Evolutionary conservation across 106 monocot genomes (phyloP).

Genomic region (Dendrobium huoshanense): DNA sequence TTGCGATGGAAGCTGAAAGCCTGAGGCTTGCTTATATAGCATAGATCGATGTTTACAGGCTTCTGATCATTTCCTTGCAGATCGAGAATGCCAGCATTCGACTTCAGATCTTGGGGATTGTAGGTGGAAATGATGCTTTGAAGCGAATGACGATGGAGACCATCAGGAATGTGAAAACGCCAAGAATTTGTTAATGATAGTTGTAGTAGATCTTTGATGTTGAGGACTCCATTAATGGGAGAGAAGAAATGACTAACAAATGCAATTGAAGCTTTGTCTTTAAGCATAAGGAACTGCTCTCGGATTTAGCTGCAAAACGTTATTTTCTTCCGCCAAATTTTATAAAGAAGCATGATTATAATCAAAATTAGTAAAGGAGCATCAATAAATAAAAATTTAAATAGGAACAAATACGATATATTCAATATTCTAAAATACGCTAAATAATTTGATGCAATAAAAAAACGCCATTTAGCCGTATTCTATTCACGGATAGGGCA

Average conservation of each 20-base stretch:
- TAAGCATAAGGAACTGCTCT: neutral
- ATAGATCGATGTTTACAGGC: neutral
- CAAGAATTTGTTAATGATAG: neutral
- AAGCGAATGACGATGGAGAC: conserved; percentile 23
- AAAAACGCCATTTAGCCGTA: no score
- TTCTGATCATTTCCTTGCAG: conserved; percentile 1
- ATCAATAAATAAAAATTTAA: no score
- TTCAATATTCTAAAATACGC: no score
- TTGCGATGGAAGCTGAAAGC: neutral
- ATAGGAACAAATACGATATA: no score
- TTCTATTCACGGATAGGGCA: no score
- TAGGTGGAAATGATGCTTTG: conserved; percentile 16
- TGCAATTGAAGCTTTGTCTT: neutral
- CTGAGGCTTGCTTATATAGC: neutral
- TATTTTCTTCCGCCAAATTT: neutral
- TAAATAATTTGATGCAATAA: no score
- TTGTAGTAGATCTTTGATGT: no score
- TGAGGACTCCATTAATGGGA: no score
- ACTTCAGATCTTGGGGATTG: neutral
- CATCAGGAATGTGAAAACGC: neutral
- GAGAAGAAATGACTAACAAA: neutral
- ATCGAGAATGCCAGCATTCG: neutral
- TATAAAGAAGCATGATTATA: no score
- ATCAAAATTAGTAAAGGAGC: no score
- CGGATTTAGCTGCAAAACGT: neutral